Evolutionary conservation across 208 protist genomes (phyloP), one percentile per base, ranked within the genome.

Genomic region (Herpetomonas tarakana): DNA sequence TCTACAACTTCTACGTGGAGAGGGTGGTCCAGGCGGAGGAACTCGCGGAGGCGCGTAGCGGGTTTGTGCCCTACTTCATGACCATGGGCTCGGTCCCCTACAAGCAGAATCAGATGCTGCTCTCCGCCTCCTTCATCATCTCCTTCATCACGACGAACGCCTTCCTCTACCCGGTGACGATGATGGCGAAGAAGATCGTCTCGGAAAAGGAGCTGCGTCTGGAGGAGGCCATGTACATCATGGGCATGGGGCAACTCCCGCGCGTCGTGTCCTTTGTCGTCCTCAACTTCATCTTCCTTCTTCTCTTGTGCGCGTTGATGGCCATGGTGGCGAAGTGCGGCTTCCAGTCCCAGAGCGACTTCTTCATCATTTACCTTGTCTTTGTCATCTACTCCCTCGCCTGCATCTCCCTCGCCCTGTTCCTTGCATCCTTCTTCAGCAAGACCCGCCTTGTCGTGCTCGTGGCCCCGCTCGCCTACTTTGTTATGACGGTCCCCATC

Each of bases 1-100:
- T 85, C 4, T 53, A 61, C 21, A 62, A 75, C 44, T 71, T 60
- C 29, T 51, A 72, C 24, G 35, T 52, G 19, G n/a, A 52, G 77
- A 75, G 55, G 29, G 71, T 78, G 26, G 11, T 77, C 16, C 26
- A 74, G 30, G 70, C 61, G 27, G 90, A 86, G 19, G 88, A 95
- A 27, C 82, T 61, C 63, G 92, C 96, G 86, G 92, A 96, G 35
- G 91, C 97, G 59, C 92, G 92, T 7, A 88, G 96, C 61, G 11
- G 24, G 19, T 55, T 55, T 30, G 27, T 28, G 24, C 50, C 50
- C 50, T 55, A 39, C 50, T n/a, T 55, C 24, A 38, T 38, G 27
- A 38, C 27, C 3, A 55, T 55, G 50, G 50, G 50, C 14, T 39
- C 56, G 7, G 51, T 58, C 11, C 47, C 29, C 19, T 78, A 65